These are phyloP conservation scores for Fusarium sp. DNA, from an alignment of 2,329 filamentous ascomycete species.

Conservation along the genomic window DNA sequence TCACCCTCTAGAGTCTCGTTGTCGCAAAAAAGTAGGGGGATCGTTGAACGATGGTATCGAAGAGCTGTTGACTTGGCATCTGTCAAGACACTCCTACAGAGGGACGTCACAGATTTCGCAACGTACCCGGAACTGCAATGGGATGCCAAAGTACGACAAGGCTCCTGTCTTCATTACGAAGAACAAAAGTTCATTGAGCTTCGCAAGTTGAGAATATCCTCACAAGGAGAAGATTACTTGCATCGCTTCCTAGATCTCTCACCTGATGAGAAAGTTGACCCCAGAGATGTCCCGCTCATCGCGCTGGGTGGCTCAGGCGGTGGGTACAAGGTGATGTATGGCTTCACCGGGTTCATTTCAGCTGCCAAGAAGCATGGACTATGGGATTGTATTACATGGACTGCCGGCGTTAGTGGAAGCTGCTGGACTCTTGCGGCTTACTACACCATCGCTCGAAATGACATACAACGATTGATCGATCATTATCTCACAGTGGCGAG, in stretches of 20 bases:
- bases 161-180: conserved; percentile 13
- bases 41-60: conserved; percentile 28
- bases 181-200: conserved; percentile 28
- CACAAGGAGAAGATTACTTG: conserved; percentile 7
- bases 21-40: neutral
- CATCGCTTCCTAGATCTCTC: conserved; percentile 25
- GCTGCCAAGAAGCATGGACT: conserved; percentile 18
- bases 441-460: conserved; percentile 38
- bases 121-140: conserved; percentile 35
- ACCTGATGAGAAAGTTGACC: conserved; percentile 15
- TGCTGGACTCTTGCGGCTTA: conserved; percentile 41
- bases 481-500: conserved; percentile 36
- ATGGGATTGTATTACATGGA: conserved; percentile 41
- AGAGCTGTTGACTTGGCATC: conserved; percentile 29
- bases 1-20: neutral
- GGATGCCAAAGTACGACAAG: conserved; percentile 32
- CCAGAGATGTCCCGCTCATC: conserved; percentile 33
- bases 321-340: conserved; percentile 41
- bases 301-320: conserved; percentile 38
- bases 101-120: conserved; percentile 18
- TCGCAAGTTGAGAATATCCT: conserved; percentile 26
- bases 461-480: conserved; percentile 8
- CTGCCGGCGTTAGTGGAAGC: conserved; percentile 38
- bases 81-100: conserved; percentile 15
- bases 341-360: conserved; percentile 33